A percentile compares a stretch with the other conserved stretches of the same genome.
phyloP scores from a whole-genome alignment of 495 filamentous ascomycete species.

The Platismatia glauca region DNA sequence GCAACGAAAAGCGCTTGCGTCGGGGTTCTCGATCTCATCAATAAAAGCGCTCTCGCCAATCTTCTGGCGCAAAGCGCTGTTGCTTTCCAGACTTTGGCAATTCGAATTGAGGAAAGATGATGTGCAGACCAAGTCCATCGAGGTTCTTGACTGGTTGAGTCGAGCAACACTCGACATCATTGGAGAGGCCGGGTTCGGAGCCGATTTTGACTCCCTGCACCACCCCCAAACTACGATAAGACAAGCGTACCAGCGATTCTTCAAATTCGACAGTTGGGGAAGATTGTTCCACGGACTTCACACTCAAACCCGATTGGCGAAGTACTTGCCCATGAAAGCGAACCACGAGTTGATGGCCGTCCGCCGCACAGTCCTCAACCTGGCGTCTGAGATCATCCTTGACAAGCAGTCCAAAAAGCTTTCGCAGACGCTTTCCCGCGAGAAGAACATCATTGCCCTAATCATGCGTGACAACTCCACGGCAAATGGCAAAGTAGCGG shows the following conservation, averaged over 20 bases:
- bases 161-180: constrained; percentile 46
- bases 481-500: constrained; percentile 25
- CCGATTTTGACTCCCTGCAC: constrained; percentile 35
- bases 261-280: constrained; percentile 33
- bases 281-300: constrained; percentile 35
- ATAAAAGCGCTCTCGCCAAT: constrained; percentile 37
- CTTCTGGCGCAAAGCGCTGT: constrained; percentile 42
- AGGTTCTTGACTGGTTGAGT: constrained; percentile 40
- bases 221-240: constrained; percentile 34
- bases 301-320: constrained; percentile 33
- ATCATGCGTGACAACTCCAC: constrained; percentile 36
- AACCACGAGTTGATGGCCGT: constrained; percentile 36
- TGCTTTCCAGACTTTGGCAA: constrained; percentile 35
- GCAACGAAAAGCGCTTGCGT: constrained; percentile 40
- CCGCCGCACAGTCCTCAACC: constrained; percentile 32
- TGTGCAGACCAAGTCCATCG: constrained; percentile 29
- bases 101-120: constrained; percentile 29
- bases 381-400: constrained; percentile 29
- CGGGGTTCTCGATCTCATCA: constrained; percentile 37
- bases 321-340: constrained; percentile 36
- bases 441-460: constrained; percentile 40
- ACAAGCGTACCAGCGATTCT: constrained; percentile 36
- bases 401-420: constrained; percentile 28
- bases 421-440: constrained; percentile 18
- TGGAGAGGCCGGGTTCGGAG: constrained; percentile 41